Base-by-base conservation (phyloP, 2,329 filamentous ascomycete genomes). In the Aureobasidium lini region DNA sequence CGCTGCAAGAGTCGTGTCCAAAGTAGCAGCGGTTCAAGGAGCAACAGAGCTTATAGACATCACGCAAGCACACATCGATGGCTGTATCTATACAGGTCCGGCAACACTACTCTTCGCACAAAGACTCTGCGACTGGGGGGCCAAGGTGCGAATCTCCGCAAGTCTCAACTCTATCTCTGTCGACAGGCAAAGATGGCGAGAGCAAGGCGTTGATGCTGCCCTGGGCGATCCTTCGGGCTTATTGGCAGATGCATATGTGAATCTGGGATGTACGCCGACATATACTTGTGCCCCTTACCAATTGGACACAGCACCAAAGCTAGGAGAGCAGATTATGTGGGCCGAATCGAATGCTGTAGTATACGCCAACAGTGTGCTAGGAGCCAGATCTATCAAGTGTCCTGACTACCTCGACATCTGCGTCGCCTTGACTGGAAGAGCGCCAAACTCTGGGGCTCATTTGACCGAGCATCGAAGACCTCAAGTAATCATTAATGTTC, bases 331-430 rank as follows among this genome's bases (percentile, higher is more conserved):
- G 29, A 67, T 78, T 2, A 74, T 68, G 0, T 78, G 76, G 74
- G 74, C 72, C 0, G 76, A 78, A 62, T 78, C 75, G 0, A 78
- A 78, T 60, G 77, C 75, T 0, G 76, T 78, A 0, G 72, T 77
- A 0, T 78, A 70, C 59, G 75, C 76, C 1, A 79, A 79, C 43
- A 78, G 75, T 57, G 73, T 78, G 0, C 68, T 79, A 0, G 76
- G 75, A 0, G 75, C 76, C 0, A 68, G 69, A 18, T 78, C 76
- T 0, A 70, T 72, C 58, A 79, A 79, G 59, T 78, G 76, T 59
- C 77, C 77, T 0, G 76, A 78, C 53, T 75, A 73, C 37, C 67
- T 79, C 2, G 76, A 79, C 34, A 68, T 77, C 6, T 72, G 67
- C 42, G 75, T 77, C 37, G 76, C 75, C 0, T 57, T 79, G 47